Evolutionary conservation across 1,139 yeast species (phyloP), one percentile per base, ranked within the genome.

Genomic region (Blastobotrys buckinghamii): DNA sequence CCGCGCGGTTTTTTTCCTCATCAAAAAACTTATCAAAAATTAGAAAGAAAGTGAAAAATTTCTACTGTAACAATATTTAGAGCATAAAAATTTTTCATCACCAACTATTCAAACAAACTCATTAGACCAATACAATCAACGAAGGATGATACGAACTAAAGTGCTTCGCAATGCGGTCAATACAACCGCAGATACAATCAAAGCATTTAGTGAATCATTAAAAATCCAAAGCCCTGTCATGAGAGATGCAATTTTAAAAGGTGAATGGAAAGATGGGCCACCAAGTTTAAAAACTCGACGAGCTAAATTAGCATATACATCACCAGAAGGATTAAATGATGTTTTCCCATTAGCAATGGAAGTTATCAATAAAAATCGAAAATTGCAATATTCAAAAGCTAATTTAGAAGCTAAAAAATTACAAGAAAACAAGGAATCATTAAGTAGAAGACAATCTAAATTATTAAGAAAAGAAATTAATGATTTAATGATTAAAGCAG

Each of bases 291-390:
- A 68, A 43, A 69, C 74, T 51, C 63, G 71, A 44, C 63, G 70
- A 55, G 77, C 72, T 42, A 71, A 74, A 50, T 53, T 65, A 36
- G 74, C 74, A 54, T 89, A 89, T 68, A 75, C 72, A 51, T 73
- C 90, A 1, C 95, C 95, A 22, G 69, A 66, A 41, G 83, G 81
- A 1, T 74, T 89, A 46, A 81, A 84, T 55, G 85, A 82, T 43
- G 83, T 86, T 1, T 89, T 87, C 66, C 77, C 82, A 49, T 64
- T 74, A 48, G 87, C 96, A 2, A 79, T 84, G 59, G 74, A 79
- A 22, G 62, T 79, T 32, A 69, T 89, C 53, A 78, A 82, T 60
- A 55, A 71, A 15, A 78, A 82, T 51, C 50, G 59, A 42, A 53
- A 53, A 26, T 37, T 53, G 15, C 60, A 63, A n/a, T 67, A 69